Evolutionary conservation across 192 early-diverging fungal genomes (phyloP), one percentile per base, ranked within the genome.

Genomic region (Martensiomyces pterosporus): DNA sequence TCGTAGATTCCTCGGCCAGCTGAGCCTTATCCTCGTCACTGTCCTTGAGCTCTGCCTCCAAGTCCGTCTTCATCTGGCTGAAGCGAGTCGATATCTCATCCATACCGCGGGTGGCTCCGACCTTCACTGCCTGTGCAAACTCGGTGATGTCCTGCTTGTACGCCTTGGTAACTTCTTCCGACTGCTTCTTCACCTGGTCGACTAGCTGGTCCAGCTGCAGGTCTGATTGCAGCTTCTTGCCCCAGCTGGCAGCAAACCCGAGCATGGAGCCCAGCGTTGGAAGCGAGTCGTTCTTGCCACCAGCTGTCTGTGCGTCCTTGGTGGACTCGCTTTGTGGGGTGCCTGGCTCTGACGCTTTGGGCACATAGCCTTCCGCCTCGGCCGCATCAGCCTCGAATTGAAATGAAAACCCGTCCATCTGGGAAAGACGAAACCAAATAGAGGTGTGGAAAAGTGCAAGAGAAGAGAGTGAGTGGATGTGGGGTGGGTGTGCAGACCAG

Each of bases 91-190:
- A 67, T 25, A 75, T 27, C 42, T 67, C 64, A 33, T 68, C 65
- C n/a, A 75, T 55, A 3, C 71, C 52, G 2, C 56, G 54, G 0
- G 44, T 29, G 3, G 71, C 71, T 2, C 71, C 71, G 3, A 58
- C 50, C 21, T 49, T 52, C 16, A 75, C 65, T 0, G 57, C 56
- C 34, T 75, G 64, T 1, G 71, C 64, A 52, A 75, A 67, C 49
- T 75, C 71, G 0, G 65, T 23, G 15, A 75, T 44, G 25, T 75
- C 71, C 39, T 75, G 65, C 34, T 45, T 49, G 43, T 75, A 75
- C 24, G 65, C 64, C 27, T 60, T 57, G 42, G 71, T 53, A 19
- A 68, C 65, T 22, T 67, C 55, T 21, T 56, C 52, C 1, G 71
- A 67, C 39, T 75, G 71, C 37, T 57, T 58, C 27, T 67, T 75